These are phyloP conservation scores for Suillus subalutaceus DNA, from an alignment of 768 basidiomycete genomes.

Conservation along the genomic window DNA sequence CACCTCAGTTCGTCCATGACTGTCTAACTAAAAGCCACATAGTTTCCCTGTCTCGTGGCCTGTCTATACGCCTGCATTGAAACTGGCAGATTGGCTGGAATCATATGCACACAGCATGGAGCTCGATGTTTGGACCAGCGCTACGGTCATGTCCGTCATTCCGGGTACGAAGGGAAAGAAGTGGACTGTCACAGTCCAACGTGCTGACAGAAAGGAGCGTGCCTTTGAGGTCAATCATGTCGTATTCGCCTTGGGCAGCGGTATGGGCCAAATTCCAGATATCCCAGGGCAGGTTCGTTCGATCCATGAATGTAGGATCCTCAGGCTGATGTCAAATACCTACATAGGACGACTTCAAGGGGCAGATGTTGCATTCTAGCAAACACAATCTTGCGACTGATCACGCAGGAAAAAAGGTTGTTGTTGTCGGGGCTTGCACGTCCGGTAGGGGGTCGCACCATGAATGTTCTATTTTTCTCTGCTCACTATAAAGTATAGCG, in stretches of 20 bases:
- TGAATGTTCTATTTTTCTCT: not conserved
- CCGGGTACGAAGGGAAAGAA: constrained; percentile 37
- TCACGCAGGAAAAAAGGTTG: constrained; percentile 69
- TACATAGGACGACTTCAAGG: constrained; percentile 59
- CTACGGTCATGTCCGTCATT: constrained; percentile 31
- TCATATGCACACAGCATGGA: constrained; percentile 61
- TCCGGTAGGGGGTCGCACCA: constrained; percentile 40
- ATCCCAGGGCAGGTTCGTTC: constrained; percentile 45
- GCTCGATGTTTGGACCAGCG: constrained; percentile 66
- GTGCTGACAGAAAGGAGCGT: constrained; percentile 38
- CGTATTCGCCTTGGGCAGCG: constrained; percentile 54
- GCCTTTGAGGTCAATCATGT: constrained; percentile 50
- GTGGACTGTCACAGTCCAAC: constrained; percentile 48
- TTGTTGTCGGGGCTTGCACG: constrained; percentile 69
- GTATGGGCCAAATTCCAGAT: constrained; percentile 44
- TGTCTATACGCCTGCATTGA: constrained; percentile 52
- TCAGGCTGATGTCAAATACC: not conserved
- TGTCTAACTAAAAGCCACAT: not conserved
- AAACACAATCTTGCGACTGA: constrained; percentile 57
- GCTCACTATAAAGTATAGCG: constrained; percentile 28
- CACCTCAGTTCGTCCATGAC: not conserved
- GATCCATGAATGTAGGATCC: not conserved
- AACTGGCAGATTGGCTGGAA: constrained; percentile 73
- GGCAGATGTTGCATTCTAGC: constrained; percentile 61
- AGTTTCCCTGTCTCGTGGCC: constrained; percentile 67